Base-by-base conservation (phyloP, 164 flowering plant genomes). In the Vitis labrusca region DNA sequence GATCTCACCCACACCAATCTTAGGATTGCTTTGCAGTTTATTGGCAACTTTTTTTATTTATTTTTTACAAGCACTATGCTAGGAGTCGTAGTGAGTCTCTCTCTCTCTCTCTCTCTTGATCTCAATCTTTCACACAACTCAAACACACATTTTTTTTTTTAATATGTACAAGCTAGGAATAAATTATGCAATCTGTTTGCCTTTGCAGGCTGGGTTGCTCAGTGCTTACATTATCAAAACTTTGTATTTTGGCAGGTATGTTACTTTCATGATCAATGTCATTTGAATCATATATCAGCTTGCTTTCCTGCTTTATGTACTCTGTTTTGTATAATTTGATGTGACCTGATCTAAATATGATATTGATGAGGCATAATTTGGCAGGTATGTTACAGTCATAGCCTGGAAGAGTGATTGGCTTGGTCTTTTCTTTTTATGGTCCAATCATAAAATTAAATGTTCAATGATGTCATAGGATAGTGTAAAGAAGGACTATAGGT, bases 141-240 rank as follows among this genome's bases (percentile, higher is more conserved):
- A 37, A 37, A 37, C 44, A 37, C 44, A 37, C 44, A 32, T 32
- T 37, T 6, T 37, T 6, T 37, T 37, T 37, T 37, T 37, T 5
- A 37, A 37, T 23, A 37, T 37, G 7, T 37, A 3, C 44, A 37
- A 37, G 44, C 44, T 2, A 37, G 5, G 7, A 37, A 37, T 37
- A 37, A 37, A 37, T 37, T 37, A 37, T 6, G 7, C 44, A 37
- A 37, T 37, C 7, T 37, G 44, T 37, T 37, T 37, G 44, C 29
- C 58, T 44, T 23, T 82, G 78, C 84, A 92, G 97, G 70, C 83
- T 66, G 97, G 97, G 23, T 77, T 92, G 63, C 69, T 92, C 47
- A 92, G 95, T 79, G 97, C 97, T 44, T 92, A 76, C 74, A 70
- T 87, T 11, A 92, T 92, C 77, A 92, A 87, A 75, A 89, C 76